phyloP scores from a whole-genome alignment of 495 filamentous ascomycete species.

The Lasiosphaeris hirsuta region DNA sequence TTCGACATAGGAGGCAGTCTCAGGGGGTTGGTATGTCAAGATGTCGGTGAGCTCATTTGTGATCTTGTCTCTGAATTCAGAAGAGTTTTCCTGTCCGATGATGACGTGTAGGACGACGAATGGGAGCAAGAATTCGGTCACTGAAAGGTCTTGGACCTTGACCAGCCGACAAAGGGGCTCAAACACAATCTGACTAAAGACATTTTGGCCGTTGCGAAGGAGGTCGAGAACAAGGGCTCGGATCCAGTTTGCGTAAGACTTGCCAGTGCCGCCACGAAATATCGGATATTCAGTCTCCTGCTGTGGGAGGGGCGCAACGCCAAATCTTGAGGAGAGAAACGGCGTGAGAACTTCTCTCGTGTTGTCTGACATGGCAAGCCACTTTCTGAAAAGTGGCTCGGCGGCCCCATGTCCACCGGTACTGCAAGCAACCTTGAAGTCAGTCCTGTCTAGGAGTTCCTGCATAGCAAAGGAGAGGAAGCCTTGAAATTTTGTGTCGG shows the following conservation, averaged over 20 bases:
- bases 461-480: conserved; percentile 94
- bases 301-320: conserved; percentile 57
- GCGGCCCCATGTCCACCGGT: conserved; percentile 16
- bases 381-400: conserved; percentile 56
- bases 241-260: conserved; percentile 78
- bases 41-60: conserved; percentile 68
- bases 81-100: conserved; percentile 57
- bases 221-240: conserved; percentile 75
- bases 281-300: conserved; percentile 68
- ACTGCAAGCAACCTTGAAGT: conserved; percentile 58
- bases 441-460: conserved; percentile 73
- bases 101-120: conserved; percentile 78
- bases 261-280: conserved; percentile 49
- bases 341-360: conserved; percentile 78
- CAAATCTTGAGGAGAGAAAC: conserved; percentile 79
- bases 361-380: conserved; percentile 69
- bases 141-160: conserved; percentile 74
- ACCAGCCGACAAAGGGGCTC: conserved; percentile 75
- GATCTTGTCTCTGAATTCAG: conserved; percentile 63
- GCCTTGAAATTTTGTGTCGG: conserved; percentile 79
- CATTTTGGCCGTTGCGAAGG: conserved; percentile 65
- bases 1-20: conserved; percentile 49
- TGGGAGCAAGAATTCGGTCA: conserved; percentile 81
- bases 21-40: conserved; percentile 57
- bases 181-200: conserved; percentile 71